Base-by-base conservation (phyloP, 208 protist genomes). In the Angomonas deanei region DNA sequence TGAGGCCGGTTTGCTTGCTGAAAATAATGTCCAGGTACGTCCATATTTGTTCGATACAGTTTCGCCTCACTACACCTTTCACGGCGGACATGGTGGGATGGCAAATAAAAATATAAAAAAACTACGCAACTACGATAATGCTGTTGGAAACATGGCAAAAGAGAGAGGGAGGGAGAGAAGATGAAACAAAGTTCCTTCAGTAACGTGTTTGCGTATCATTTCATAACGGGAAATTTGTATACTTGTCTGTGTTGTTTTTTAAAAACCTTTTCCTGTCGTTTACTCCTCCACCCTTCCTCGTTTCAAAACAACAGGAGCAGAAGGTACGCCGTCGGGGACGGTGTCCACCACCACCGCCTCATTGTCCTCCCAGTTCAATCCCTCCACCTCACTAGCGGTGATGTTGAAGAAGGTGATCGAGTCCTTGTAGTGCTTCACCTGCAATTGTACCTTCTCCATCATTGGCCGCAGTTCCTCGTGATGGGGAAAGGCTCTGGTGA, bases 41-140 rank as follows among this genome's bases (percentile, higher is more conserved):
- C 76, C 79, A 84, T 26, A 82, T 66, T 58, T 94, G 84, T 49
- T 91, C 80, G n/a, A 89, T 61, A 62, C 80, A 91, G 68, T 93
- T 93, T 24, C 65, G 59, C 27, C 50, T 28, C n/a, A n/a, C n/a
- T 34, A 13, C 27, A 3, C 50, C 27, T 11, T n/a, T 50, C 53
- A 78, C 76, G 5, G 49, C 50, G 28, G 55, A 10, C 11, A 56
- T 36, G 4, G 6, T 56, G 36, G 11, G 36, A 8, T 42, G 11
- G 11, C 19, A 56, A 56, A 56, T 6, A 33, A 56, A 13, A 56
- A 31, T 32, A 8, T 36, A 56, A 8, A 30, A 56, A 30, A 56
- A 56, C 23, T 36, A 56, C 50, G n/a, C 23, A n/a, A n/a, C n/a
- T n/a, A 15, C 36, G 8, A n/a, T 15, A 15, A 15, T 42, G 11